phyloP scores from a whole-genome alignment of 148 eudicot genomes.

The Camellia japonica region DNA sequence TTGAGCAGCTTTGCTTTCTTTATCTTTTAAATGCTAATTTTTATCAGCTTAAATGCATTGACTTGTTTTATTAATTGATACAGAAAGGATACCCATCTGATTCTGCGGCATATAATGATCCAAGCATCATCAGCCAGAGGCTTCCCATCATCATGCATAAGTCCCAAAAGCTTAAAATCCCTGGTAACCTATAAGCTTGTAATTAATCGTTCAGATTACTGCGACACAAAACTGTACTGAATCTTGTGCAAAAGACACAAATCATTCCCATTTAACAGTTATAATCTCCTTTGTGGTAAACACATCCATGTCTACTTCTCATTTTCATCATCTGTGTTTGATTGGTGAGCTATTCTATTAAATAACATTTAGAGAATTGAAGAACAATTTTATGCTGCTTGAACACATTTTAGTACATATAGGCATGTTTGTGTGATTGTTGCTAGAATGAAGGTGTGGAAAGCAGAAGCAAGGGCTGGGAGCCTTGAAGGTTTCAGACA shows the following conservation, averaged over 20 bases:
- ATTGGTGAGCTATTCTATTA: background rate
- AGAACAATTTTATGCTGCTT: background rate
- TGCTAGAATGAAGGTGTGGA: background rate
- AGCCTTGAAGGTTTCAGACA: background rate
- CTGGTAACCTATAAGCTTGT: conserved; percentile 37
- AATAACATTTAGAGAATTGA: background rate
- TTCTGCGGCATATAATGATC: conserved; percentile 80
- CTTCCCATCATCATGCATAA: conserved; percentile 71
- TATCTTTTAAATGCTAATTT: too few species aligned
- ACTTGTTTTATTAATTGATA: conserved; percentile 22
- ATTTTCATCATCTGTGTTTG: background rate
- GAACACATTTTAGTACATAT: background rate
- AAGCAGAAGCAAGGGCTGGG: background rate
- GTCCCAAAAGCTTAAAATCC: conserved; percentile 76
- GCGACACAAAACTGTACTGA: background rate
- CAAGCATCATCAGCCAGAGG: conserved; percentile 66
- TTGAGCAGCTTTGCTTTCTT: background rate
- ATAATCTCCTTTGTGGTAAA: conserved; percentile 9
- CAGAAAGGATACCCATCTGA: conserved; percentile 93
- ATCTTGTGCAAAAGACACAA: conserved; percentile 1
- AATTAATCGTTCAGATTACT: conserved; percentile 13
- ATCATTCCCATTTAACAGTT: conserved; percentile 8
- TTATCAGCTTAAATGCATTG: background rate
- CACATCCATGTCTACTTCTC: background rate
- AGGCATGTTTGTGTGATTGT: conserved; percentile 2